Conservation (phyloP, 2,329 filamentous ascomycete species). For the Verticillium zaregamsianum region DNA sequence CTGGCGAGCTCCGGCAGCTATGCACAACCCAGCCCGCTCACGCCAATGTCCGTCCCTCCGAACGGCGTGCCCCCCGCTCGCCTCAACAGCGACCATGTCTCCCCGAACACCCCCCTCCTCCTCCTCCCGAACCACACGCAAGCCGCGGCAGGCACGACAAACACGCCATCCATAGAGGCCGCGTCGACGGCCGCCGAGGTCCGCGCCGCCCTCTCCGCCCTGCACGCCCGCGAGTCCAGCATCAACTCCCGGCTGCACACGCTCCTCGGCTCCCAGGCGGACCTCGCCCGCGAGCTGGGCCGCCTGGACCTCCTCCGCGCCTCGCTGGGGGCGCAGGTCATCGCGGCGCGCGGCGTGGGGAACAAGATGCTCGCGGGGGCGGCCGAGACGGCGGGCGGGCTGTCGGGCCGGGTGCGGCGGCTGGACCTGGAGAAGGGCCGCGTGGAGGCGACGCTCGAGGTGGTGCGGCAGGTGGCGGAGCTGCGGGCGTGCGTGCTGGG, state of each 20-base stretch:
- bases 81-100: constrained; percentile 15
- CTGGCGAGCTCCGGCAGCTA: constrained; percentile 29
- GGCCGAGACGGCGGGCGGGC: constrained; percentile 76
- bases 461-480: constrained; percentile 95
- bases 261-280: constrained; percentile 77
- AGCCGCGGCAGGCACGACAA: constrained; percentile 11
- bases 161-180: constrained; percentile 49
- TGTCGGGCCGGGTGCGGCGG: constrained; percentile 81
- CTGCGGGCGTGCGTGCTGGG: constrained; percentile 95
- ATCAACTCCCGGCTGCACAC: constrained; percentile 72
- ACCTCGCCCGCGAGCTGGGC: constrained; percentile 80
- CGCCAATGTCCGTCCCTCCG: constrained; percentile 42
- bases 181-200: constrained; percentile 76
- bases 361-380: constrained; percentile 88
- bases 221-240: constrained; percentile 71
- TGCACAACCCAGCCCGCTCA: constrained; percentile 34
- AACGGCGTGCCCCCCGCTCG: constrained; percentile 37
- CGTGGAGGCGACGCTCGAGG: constrained; percentile 83
- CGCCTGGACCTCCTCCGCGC: constrained; percentile 87
- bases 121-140: constrained; percentile 5
- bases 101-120: constrained; percentile 9
- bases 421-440: constrained; percentile 88
- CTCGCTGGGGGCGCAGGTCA: constrained; percentile 80
- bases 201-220: constrained; percentile 67
- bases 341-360: constrained; percentile 77